Evolutionary conservation across 345 rosid genomes (phyloP).

Genomic region (Melaleuca alternifolia): DNA sequence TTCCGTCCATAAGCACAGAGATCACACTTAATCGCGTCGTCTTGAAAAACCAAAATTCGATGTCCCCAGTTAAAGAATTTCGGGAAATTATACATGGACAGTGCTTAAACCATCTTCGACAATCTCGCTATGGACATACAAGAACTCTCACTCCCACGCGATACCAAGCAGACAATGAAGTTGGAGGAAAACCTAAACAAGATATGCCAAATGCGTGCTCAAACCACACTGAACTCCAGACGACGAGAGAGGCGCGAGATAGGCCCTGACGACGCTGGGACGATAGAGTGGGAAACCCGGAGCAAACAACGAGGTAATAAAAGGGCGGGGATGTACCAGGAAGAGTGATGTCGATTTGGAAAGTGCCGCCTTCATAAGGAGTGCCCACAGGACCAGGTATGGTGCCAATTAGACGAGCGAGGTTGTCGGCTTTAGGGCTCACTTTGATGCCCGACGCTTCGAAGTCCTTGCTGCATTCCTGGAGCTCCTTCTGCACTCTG

Average conservation of each 20-base stretch:
- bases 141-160: neutral
- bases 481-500: conserved; percentile 90
- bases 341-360: conserved; percentile 73
- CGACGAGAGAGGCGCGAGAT: neutral
- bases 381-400: conserved; percentile 82
- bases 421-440: conserved; percentile 58
- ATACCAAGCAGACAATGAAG: neutral
- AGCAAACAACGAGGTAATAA: neutral
- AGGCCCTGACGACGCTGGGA: neutral
- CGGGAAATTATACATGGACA: neutral
- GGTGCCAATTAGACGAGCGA: conserved; percentile 63
- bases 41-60: neutral
- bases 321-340: conserved; percentile 30
- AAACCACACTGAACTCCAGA: neutral
- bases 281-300: neutral
- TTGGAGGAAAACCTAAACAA: neutral
- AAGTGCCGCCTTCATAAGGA: conserved; percentile 92
- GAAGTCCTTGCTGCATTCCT: conserved; percentile 68
- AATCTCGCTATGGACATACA: neutral
- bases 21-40: neutral
- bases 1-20: neutral
- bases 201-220: neutral
- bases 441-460: conserved; percentile 71
- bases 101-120: neutral
- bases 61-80: neutral